A percentile compares a stretch with the other conserved stretches of the same genome.
Conservation (phyloP, 2,329 filamentous ascomycete species). For the Cryphonectria radicalis region DNA sequence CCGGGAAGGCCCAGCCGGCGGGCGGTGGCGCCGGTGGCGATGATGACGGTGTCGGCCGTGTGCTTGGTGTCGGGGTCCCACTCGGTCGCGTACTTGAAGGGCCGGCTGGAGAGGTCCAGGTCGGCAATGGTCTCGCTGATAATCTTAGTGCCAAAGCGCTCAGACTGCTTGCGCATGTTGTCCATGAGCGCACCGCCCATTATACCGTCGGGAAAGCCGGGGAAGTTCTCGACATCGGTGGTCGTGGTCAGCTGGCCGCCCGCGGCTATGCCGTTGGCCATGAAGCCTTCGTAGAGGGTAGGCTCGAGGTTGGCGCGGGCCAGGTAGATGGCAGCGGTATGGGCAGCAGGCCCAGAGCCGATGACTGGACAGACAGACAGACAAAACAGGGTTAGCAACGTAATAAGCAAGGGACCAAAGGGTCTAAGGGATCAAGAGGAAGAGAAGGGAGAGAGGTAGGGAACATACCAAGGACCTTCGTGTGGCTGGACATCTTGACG, state of each 20-base stretch:
- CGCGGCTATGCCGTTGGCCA: slow-evolving; percentile 94
- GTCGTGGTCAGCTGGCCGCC: slow-evolving; percentile 98
- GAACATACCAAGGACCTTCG: slow-evolving; percentile 83
- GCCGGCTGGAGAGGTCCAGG: slow-evolving; percentile 80
- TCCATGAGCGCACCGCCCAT: slow-evolving; percentile 92
- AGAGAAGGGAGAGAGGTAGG: slow-evolving; percentile 23
- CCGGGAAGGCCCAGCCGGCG: slow-evolving; percentile 80
- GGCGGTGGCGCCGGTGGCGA: slow-evolving; percentile 94
- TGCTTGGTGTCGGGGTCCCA: slow-evolving; percentile 80
- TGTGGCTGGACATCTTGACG: slow-evolving; percentile 73
- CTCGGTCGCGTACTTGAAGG: slow-evolving; percentile 94
- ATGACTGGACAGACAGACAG: slow-evolving; percentile 56
- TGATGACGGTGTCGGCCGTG: slow-evolving; percentile 90
- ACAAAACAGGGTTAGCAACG: slow-evolving; percentile 18
- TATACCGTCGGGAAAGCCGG: slow-evolving; percentile 89
- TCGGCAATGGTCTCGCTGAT: slow-evolving; percentile 89
- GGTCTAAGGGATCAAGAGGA: background rate
- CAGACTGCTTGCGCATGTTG: slow-evolving; percentile 88
- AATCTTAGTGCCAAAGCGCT: slow-evolving; percentile 90
- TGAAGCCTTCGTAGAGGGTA: slow-evolving; percentile 95
- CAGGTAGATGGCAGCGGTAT: slow-evolving; percentile 96
- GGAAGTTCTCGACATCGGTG: slow-evolving; percentile 98
- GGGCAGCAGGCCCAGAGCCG: slow-evolving; percentile 95
- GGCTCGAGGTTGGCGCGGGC: slow-evolving; percentile 93
- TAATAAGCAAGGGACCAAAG: background rate